Evolutionary conservation across 148 eudicot genomes (phyloP).

Genomic region (Vaccinium vitisidaea): DNA sequence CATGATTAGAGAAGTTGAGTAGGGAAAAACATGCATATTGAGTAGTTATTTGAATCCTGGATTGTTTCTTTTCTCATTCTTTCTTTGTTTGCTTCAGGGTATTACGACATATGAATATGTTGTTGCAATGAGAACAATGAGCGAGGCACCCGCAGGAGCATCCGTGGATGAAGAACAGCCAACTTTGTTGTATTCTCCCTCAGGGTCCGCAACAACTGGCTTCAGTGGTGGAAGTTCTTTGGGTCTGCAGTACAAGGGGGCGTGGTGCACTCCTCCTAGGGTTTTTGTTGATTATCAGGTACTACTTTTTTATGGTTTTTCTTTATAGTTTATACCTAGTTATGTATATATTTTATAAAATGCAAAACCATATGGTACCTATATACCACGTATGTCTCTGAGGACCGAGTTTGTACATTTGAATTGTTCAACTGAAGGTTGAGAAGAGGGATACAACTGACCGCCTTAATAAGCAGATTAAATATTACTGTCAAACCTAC

Average conservation of each 20-base stretch:
- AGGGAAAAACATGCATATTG: background rate
- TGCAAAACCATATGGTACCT: background rate
- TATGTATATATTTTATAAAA: background rate
- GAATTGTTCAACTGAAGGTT: background rate
- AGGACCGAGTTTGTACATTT: background rate
- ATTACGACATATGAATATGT: constrained; percentile 97
- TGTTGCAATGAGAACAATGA: constrained; percentile 96
- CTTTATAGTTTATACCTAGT: background rate
- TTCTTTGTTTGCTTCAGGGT: constrained; percentile 45
- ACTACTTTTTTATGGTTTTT: constrained; percentile 10
- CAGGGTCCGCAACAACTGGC: constrained; percentile 91
- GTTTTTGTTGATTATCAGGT: constrained; percentile 97
- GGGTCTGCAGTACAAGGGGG: constrained; percentile 87
- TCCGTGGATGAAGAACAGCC: constrained; percentile 66
- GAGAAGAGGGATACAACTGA: background rate
- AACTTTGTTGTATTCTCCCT: constrained; percentile 68
- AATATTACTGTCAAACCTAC: background rate
- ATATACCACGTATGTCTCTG: background rate
- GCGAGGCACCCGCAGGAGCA: constrained; percentile 81
- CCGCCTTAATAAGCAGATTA: background rate
- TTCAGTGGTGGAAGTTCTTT: constrained; percentile 95
- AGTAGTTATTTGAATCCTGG: background rate
- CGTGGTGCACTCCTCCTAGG: constrained; percentile 99
- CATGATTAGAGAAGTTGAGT: background rate
- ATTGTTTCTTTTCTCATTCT: background rate